A percentile compares a stretch with the other conserved stretches of the same genome.
Conservation (phyloP, 805 yeast genomes). For the Yamadazyma phyllophila region DNA sequence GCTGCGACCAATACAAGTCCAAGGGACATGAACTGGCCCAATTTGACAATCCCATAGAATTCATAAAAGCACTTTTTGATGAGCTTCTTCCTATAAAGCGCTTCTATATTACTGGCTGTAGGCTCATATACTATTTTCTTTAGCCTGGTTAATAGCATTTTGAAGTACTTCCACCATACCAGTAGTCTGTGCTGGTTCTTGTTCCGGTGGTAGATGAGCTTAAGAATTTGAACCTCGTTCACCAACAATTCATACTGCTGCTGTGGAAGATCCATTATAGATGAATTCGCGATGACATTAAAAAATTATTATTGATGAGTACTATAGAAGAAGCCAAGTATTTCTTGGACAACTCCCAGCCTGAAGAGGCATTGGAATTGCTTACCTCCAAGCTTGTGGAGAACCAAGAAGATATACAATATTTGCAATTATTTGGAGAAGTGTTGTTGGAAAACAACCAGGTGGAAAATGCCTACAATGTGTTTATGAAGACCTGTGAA, state of each 20-base stretch:
- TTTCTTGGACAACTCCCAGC: slow-evolving; percentile 45
- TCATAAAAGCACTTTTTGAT: slow-evolving; percentile 52
- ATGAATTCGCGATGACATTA: slow-evolving; percentile 9
- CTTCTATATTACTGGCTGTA: neutral
- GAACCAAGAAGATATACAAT: slow-evolving; percentile 37
- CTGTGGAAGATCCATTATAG: slow-evolving; percentile 1
- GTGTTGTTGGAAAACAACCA: slow-evolving; percentile 75
- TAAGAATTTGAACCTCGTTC: slow-evolving; percentile 58
- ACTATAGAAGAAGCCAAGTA: slow-evolving; percentile 38
- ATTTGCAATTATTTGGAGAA: slow-evolving; percentile 69
- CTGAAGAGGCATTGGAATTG: slow-evolving; percentile 52
- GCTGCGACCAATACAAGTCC: slow-evolving; percentile 69
- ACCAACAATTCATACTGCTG: slow-evolving; percentile 12
- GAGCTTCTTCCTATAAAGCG: slow-evolving; percentile 22
- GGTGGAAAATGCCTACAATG: slow-evolving; percentile 71
- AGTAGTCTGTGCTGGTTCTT: slow-evolving; percentile 73
- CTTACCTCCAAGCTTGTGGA: slow-evolving; percentile 38
- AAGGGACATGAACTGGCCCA: slow-evolving; percentile 71
- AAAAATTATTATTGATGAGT: slow-evolving; percentile 5
- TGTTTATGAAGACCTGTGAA: slow-evolving; percentile 58
- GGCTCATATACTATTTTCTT: slow-evolving; percentile 29
- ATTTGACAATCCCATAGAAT: slow-evolving; percentile 64
- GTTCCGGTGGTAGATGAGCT: slow-evolving; percentile 66
- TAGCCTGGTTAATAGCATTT: slow-evolving; percentile 57
- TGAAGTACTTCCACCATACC: slow-evolving; percentile 73